Evolutionary conservation across 306 rosid species (phyloP).

Genomic region (Carpinus fangiana): DNA sequence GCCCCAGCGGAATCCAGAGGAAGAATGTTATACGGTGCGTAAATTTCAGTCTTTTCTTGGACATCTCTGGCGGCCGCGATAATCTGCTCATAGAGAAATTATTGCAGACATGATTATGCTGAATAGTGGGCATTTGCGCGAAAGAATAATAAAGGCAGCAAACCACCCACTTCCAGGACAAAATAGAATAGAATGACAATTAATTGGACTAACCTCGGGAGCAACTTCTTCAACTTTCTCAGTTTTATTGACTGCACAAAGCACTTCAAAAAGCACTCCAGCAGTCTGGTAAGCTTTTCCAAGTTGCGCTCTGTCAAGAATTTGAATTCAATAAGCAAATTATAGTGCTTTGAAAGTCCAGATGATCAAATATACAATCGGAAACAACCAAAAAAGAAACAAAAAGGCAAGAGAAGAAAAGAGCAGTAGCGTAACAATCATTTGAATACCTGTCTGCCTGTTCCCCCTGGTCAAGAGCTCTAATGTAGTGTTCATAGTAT

Average conservation of each 20-base stretch:
- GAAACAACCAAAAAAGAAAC: not conserved
- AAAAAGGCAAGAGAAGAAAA: not conserved
- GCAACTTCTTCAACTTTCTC: constrained; percentile 99
- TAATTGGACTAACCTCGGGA: constrained; percentile 73
- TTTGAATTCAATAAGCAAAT: constrained; percentile 8
- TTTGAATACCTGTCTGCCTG: constrained; percentile 74
- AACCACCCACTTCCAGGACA: constrained; percentile 11
- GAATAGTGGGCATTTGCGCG: constrained; percentile 9
- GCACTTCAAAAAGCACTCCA: constrained; percentile 95
- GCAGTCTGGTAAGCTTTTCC: constrained; percentile 94
- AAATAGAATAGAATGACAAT: constrained; percentile 19
- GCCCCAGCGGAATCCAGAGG: constrained; percentile 98
- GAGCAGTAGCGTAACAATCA: not conserved
- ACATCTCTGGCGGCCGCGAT: constrained; percentile 98
- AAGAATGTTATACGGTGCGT: constrained; percentile 90
- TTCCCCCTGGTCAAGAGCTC: constrained; percentile 90
- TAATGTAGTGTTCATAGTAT: constrained; percentile 83
- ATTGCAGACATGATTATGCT: not conserved
- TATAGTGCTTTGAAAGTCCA: not conserved
- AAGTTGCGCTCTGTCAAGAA: constrained; percentile 78
- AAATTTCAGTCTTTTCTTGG: constrained; percentile 90
- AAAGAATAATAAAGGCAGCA: constrained; percentile 12
- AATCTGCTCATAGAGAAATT: constrained; percentile 53
- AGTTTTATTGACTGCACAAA: constrained; percentile 91
- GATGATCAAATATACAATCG: not conserved